Evolutionary conservation across 2,329 filamentous ascomycete species (phyloP).

Genomic region (Cercospora citrullina): DNA sequence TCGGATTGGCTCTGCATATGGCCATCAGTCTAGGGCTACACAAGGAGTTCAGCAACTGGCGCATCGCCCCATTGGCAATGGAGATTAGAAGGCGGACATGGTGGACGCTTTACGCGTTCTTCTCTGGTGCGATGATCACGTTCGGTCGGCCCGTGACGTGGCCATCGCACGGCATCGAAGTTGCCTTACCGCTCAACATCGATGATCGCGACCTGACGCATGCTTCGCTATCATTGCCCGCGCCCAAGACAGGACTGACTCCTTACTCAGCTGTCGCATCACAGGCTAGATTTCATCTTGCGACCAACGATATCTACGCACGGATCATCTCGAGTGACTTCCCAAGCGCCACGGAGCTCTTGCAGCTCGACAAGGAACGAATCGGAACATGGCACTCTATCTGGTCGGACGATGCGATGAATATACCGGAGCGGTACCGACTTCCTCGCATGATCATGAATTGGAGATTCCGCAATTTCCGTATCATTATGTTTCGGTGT

Average conservation of each 20-base stretch:
- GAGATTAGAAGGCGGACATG: constrained; percentile 41
- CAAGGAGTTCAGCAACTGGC: constrained; percentile 52
- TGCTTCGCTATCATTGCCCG: constrained; percentile 27
- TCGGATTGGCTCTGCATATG: constrained; percentile 52
- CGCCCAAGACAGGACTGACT: constrained; percentile 36
- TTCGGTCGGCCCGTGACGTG: constrained; percentile 52
- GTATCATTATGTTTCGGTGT: constrained; percentile 51
- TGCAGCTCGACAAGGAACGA: constrained; percentile 44
- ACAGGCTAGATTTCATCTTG: constrained; percentile 50
- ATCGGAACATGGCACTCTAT: constrained; percentile 44
- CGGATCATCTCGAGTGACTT: constrained; percentile 49
- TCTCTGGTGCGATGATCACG: constrained; percentile 53
- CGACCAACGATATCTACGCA: constrained; percentile 49
- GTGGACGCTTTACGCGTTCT: constrained; percentile 48
- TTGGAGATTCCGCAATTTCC: constrained; percentile 49
- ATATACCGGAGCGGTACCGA: constrained; percentile 41
- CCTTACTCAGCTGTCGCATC: constrained; percentile 48
- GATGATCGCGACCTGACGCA: constrained; percentile 47
- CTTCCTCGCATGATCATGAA: constrained; percentile 47
- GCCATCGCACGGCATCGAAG: constrained; percentile 49
- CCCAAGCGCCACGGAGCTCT: constrained; percentile 45
- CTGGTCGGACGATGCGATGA: constrained; percentile 41
- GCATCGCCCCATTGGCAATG: constrained; percentile 44
- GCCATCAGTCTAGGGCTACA: constrained; percentile 54
- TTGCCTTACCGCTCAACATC: constrained; percentile 47